Base-by-base conservation (phyloP, 1,284 basidiomycete genomes). In the Ceratobasidium sp. region DNA sequence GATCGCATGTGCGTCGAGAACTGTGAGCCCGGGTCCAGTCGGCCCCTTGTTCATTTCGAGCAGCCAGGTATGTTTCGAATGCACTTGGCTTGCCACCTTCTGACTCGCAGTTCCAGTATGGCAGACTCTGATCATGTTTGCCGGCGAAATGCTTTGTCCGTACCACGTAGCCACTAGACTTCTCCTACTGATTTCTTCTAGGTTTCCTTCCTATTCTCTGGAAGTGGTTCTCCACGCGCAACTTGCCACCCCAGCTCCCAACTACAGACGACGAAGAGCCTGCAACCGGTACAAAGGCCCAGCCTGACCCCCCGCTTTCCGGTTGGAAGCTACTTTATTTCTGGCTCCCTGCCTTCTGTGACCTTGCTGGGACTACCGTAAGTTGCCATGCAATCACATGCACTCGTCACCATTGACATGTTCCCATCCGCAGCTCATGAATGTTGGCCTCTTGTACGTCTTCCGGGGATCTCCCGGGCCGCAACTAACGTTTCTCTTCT, bases 1-100 rank as follows among this genome's bases (percentile, higher is more conserved):
- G 93, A 95, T 77, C 94, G 93, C 89, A 91, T 95, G 87, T 96
- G 93, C 75, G 93, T 95, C 64, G 93, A 94, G 83, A 89, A 94
- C 78, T 96, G 93, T 76, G 74, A 73, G 2, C 67, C 71, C 6
- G 42, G 56, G 7, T 75, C 78, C 69, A 84, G 84, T 23, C 71
- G 76, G 50, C 78, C 81, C 39, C 86, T 82, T 71, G 81, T 93
- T 52, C 82, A 92, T 47, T 95, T 91, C 77, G 91, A 95, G 75
- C 93, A 95, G 77, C 93, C 93, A 62, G 46, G 27, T 58, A 49
- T 30, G 56, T 30, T 21, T 60, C 72, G 47, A 66, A 25, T 33
- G 23, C 16, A 56, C 59, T 50, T 39, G 53, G 59, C 16, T 33
- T 36, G 33, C 33, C 11, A 25, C 36, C 23, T 33, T 70, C 69